Conservation (phyloP, 139 green algal species). For the Chara braunii region DNA sequence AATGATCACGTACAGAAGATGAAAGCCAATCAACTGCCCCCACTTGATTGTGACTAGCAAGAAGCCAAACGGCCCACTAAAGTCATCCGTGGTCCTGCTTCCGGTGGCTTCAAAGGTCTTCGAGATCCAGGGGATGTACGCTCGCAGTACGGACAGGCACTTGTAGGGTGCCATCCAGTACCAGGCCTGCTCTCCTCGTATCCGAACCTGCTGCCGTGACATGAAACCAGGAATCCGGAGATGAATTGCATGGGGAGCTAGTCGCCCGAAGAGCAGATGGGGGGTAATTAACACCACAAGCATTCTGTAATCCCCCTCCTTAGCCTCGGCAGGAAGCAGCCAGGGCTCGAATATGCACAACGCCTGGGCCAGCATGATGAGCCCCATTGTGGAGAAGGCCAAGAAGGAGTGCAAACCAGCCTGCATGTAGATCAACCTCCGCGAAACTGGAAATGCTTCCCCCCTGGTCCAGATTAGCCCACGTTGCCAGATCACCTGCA, state of each 20-base stretch:
- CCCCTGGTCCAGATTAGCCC: conserved; percentile 12
- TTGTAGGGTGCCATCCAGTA: conserved; percentile 40
- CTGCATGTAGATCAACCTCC: not conserved
- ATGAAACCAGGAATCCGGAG: no score
- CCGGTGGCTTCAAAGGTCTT: conserved; percentile 30
- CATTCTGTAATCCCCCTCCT: no score
- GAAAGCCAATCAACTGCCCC: conserved; percentile 38
- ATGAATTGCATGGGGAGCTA: no score
- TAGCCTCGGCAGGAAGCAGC: no score
- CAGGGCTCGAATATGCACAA: no score
- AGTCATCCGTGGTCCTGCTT: conserved; percentile 20
- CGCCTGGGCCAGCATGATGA: no score
- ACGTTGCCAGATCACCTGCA: conserved; percentile 33
- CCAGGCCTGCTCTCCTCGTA: conserved; percentile 6
- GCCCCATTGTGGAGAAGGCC: no score
- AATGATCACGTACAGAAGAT: conserved; percentile 7
- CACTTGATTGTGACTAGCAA: conserved; percentile 6
- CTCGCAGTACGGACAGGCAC: conserved; percentile 25
- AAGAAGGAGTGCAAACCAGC: not conserved
- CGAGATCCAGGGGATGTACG: conserved; percentile 19
- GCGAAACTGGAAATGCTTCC: not conserved
- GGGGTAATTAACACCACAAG: no score
- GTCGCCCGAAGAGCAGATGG: no score
- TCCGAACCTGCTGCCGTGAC: no score
- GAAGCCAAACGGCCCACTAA: conserved; percentile 4